phyloP scores from a whole-genome alignment of 257 asterid species.

The Nicotiana knightiana region DNA sequence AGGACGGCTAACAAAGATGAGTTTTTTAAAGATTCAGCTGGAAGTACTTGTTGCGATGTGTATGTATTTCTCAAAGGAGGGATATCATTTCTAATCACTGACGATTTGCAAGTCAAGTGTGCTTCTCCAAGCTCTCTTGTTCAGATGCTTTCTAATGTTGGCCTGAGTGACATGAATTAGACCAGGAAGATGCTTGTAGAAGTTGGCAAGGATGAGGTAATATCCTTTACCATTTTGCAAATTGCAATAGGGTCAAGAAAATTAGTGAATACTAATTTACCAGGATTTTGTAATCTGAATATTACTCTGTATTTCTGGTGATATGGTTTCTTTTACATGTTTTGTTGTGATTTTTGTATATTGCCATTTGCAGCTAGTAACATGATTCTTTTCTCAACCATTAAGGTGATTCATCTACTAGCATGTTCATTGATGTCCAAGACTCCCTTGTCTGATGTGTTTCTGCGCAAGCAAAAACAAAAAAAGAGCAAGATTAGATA shows the following conservation, averaged over 20 bases:
- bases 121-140: neutral
- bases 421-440: neutral
- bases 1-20: neutral
- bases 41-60: too few species aligned
- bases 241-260: neutral
- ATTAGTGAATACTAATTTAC: neutral
- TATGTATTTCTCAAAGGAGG: neutral
- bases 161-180: neutral
- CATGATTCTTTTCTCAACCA: neutral
- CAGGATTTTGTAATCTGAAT: too few species aligned
- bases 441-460: neutral
- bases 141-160: neutral
- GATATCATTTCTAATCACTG: neutral
- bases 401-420: neutral
- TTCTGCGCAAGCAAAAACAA: neutral
- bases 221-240: neutral
- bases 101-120: neutral
- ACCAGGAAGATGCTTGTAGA: neutral
- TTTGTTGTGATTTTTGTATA: neutral
- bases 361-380: neutral
- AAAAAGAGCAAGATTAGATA: neutral
- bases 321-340: neutral
- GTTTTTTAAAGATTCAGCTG: too few species aligned
- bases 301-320: too few species aligned
- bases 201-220: constrained; percentile 8